A percentile compares a stretch with the other conserved stretches of the same genome.
Evolutionary conservation across 305 asterid species (phyloP).

Genomic region (Fraxinus angustifolia): DNA sequence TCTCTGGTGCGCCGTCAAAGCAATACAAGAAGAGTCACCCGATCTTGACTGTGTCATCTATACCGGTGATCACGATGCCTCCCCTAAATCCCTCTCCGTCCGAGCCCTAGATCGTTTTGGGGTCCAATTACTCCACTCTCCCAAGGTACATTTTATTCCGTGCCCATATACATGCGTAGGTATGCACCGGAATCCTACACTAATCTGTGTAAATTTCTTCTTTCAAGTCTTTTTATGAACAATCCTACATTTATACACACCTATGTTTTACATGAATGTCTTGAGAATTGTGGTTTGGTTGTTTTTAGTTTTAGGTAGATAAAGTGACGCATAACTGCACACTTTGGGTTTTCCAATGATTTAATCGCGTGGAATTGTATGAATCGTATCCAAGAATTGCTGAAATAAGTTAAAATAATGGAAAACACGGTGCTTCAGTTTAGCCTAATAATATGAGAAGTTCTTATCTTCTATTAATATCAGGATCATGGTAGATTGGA

Average conservation of each 20-base stretch:
- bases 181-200: neutral
- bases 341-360: neutral
- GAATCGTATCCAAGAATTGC: neutral
- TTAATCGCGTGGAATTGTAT: neutral
- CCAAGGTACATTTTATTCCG: constrained; percentile 42
- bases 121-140: constrained; percentile 56
- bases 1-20: neutral
- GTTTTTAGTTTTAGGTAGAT: neutral
- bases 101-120: constrained; percentile 85
- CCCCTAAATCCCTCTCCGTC: constrained; percentile 58
- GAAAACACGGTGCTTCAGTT: neutral
- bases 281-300: neutral
- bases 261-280: neutral
- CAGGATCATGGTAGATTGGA: neutral
- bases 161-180: neutral
- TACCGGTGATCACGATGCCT: constrained; percentile 83
- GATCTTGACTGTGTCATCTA: constrained; percentile 69
- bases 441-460: neutral
- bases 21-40: constrained; percentile 53
- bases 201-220: neutral
- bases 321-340: neutral
- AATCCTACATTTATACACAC: neutral
- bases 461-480: neutral
- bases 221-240: neutral
- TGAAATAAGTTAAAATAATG: neutral